Evolutionary conservation across 2,329 filamentous ascomycete genomes (phyloP), one percentile per base, ranked within the genome.

Genomic region (Cryphonectria naterciae): DNA sequence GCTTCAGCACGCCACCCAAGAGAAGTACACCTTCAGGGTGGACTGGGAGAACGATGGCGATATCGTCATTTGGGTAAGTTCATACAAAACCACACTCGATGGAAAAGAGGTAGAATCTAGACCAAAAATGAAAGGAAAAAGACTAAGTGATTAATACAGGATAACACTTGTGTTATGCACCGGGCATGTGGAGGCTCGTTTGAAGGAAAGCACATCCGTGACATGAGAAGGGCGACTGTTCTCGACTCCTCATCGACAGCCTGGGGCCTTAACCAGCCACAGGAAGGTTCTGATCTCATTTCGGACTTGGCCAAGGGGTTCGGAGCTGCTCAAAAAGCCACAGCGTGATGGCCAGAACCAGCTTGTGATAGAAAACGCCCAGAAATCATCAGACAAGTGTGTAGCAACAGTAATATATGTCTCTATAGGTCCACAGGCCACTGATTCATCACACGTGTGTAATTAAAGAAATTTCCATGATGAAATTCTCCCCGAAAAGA

Each of bases 21-120:
- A 61, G 2, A 61, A 61, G 58, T 61, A 61, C 58, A 61, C 58
- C 19, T 61, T 61, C 58, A 32, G 32, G 58, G 58, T 61, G n/a
- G 58, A 61, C 25, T 61, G 58, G 58, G 58, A 61, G 17, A 61
- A 61, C 22, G 58, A 61, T 22, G 58, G 58, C 7, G 58, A 61
- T 32, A 32, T 61, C 19, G 58, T 61, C 19, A 61, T 61, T 22
- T 61, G 58, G 58, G 58, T 61, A 25, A 61, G 58, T 58, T 28
- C 5, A 6, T 43, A 28, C 54, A 11, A 58, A 11, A 4, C 37
- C 37, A 37, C 2, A 37, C 7, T 28, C 11, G 2, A 25, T n/a
- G 2, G n/a, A 13, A 32, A 19, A 58, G n/a, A 13, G 8, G 4
- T 28, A 58, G 15, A 32, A 32, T 2, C 32, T 32, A 32, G 32